Percentiles rank a stretch among this genome's conserved stretches.
phyloP scores from a whole-genome alignment of 2,329 filamentous ascomycete genomes.

The Ophiobolus disseminans region DNA sequence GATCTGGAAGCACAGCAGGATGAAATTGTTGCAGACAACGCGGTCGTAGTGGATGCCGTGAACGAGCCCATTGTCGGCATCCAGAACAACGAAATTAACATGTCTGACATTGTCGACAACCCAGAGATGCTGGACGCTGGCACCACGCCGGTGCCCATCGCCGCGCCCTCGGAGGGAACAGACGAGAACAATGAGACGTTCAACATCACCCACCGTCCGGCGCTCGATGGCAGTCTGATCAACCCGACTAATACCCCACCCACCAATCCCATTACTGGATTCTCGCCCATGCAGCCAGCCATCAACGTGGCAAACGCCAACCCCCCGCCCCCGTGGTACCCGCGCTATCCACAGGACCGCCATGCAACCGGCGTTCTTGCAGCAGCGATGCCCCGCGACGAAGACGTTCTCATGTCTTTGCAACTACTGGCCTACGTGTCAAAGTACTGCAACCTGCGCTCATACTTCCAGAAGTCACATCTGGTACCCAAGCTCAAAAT shows the following conservation, averaged over 20 bases:
- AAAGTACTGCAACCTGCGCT: conserved; percentile 95
- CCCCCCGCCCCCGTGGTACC: conserved; percentile 79
- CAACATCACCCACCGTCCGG: conserved; percentile 87
- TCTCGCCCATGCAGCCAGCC: conserved; percentile 75
- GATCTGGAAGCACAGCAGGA: conserved; percentile 83
- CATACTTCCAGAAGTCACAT: conserved; percentile 95
- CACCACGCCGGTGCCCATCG: conserved; percentile 74
- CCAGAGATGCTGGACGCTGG: conserved; percentile 77
- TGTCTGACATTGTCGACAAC: conserved; percentile 85
- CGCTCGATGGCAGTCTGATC: conserved; percentile 83
- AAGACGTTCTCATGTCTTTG: conserved; percentile 97
- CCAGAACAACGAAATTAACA: conserved; percentile 79
- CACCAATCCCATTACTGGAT: conserved; percentile 69
- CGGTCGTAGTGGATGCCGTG: conserved; percentile 73
- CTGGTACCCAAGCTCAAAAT: conserved; percentile 92
- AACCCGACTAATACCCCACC: conserved; percentile 67
- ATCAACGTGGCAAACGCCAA: conserved; percentile 72
- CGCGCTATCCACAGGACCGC: conserved; percentile 80
- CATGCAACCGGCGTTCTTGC: conserved; percentile 72
- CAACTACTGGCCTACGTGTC: conserved; percentile 97
- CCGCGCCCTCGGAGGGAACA: conserved; percentile 82
- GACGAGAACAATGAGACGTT: conserved; percentile 79
- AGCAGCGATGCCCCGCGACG: conserved; percentile 92
- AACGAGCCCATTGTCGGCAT: conserved; percentile 78
- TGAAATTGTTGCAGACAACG: conserved; percentile 79